phyloP scores from a whole-genome alignment of 2,329 filamentous ascomycete species.

The Penicillium nordicum region DNA sequence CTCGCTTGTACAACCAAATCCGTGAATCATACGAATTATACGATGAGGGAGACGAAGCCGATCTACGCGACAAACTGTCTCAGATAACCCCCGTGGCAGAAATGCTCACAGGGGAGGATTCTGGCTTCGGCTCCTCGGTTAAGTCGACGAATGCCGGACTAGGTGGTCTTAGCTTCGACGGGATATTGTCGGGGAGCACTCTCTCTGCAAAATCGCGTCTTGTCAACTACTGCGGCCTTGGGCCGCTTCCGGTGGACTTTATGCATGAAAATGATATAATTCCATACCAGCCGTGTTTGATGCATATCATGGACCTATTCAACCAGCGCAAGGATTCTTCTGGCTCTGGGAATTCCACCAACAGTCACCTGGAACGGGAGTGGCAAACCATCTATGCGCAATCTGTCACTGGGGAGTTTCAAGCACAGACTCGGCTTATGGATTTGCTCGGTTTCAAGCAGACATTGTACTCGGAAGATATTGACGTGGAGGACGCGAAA shows the following conservation, averaged over 20 bases:
- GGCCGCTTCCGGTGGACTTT: constrained; percentile 29
- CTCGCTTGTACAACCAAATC: constrained; percentile 26
- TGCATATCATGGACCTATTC: constrained; percentile 31
- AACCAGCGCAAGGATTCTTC: constrained; percentile 20
- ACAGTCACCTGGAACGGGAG: constrained; percentile 19
- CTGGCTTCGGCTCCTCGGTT: constrained; percentile 18
- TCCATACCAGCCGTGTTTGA: constrained; percentile 33
- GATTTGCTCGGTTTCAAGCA: constrained; percentile 36
- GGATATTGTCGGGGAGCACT: constrained; percentile 28
- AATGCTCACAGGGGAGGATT: constrained; percentile 29
- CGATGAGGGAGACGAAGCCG: constrained; percentile 8
- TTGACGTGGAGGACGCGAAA: constrained; percentile 27
- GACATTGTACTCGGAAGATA: constrained; percentile 28
- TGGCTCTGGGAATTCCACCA: neutral
- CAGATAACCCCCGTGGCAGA: constrained; percentile 29
- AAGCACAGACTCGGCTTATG: constrained; percentile 27
- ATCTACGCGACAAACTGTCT: constrained; percentile 23
- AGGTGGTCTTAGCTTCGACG: constrained; percentile 30
- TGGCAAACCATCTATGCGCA: constrained; percentile 32
- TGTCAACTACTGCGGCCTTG: constrained; percentile 31
- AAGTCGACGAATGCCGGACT: constrained; percentile 19
- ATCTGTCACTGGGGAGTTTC: constrained; percentile 29
- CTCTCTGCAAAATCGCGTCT: constrained; percentile 32
- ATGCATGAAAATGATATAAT: constrained; percentile 27
- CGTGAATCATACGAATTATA: constrained; percentile 18